A percentile compares a stretch with the other conserved stretches of the same genome.
Evolutionary conservation across 331 rosid genomes (phyloP).

Genomic region (Quercus phellos): DNA sequence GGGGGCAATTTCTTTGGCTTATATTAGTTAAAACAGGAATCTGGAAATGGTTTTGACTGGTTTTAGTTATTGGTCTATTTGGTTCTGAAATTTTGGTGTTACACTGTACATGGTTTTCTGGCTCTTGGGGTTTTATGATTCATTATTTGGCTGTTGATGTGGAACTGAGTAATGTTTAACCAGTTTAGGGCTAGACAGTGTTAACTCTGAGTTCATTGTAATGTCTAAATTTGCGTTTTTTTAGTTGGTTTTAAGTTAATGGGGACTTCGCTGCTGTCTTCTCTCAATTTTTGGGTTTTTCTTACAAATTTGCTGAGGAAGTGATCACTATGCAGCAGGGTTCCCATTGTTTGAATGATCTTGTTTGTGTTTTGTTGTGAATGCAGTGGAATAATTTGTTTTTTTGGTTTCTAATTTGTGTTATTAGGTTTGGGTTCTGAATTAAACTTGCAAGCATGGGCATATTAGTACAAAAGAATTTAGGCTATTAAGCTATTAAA

Average conservation of each 20-base stretch:
- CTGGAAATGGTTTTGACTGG: slow-evolving; percentile 6
- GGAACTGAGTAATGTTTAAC: neutral
- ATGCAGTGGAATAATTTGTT: neutral
- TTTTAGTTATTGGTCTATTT: neutral
- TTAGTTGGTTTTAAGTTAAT: neutral
- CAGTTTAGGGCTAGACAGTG: neutral
- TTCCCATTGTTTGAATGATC: neutral
- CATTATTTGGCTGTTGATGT: neutral
- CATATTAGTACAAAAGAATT: neutral
- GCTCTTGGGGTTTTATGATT: slow-evolving; percentile 5
- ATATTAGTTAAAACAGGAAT: neutral
- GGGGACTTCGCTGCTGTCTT: neutral
- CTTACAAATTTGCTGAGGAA: neutral
- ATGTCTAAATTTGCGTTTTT: neutral
- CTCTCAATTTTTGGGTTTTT: neutral
- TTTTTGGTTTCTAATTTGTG: neutral
- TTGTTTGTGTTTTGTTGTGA: neutral
- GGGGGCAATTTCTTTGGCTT: slow-evolving; percentile 1
- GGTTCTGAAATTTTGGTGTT: neutral
- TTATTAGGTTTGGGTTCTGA: neutral
- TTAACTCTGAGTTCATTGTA: neutral
- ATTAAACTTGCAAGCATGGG: neutral
- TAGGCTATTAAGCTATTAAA: neutral
- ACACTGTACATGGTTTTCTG: neutral
- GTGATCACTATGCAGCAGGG: slow-evolving; percentile 8